These are phyloP conservation scores for Lodderomyces theae DNA, from an alignment of 1,139 yeast species.

Conservation along the genomic window DNA sequence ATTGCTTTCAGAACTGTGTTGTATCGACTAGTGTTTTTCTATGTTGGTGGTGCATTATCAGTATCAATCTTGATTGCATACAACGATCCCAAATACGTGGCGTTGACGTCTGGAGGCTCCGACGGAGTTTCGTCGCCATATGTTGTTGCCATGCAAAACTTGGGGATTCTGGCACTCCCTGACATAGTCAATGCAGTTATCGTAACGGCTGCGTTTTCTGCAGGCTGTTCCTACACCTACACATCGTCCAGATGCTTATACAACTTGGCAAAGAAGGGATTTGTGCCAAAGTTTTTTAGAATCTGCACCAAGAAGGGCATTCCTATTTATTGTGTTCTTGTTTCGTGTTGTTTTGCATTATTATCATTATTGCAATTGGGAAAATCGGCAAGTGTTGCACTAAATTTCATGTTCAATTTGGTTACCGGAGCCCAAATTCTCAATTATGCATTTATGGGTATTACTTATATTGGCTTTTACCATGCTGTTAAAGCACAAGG, in stretches of 20 bases:
- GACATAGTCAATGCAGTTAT: constrained; percentile 37
- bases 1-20: constrained; percentile 77
- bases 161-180: constrained; percentile 38
- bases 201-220: constrained; percentile 37
- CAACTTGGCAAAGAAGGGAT: constrained; percentile 39
- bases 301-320: constrained; percentile 28
- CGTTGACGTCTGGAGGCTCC: constrained; percentile 20
- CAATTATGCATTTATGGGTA: constrained; percentile 30
- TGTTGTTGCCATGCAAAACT: constrained; percentile 44
- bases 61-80: constrained; percentile 41
- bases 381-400: constrained; percentile 23
- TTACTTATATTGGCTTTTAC: constrained; percentile 25
- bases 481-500: constrained; percentile 35
- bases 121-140: constrained; percentile 43
- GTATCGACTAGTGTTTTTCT: constrained; percentile 66
- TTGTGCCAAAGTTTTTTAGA: constrained; percentile 36
- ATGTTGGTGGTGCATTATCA: constrained; percentile 49
- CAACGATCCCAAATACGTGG: constrained; percentile 35
- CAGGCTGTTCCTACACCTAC: constrained; percentile 44
- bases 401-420: constrained; percentile 27
- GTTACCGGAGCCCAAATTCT: constrained; percentile 25
- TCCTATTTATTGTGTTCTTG: constrained; percentile 25
- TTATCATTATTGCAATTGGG: constrained; percentile 28
- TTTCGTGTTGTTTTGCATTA: constrained; percentile 26
- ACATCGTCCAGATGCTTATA: constrained; percentile 44